These are phyloP conservation scores for Tylopilus intermedius DNA, from an alignment of 768 basidiomycete genomes.

Conservation along the genomic window DNA sequence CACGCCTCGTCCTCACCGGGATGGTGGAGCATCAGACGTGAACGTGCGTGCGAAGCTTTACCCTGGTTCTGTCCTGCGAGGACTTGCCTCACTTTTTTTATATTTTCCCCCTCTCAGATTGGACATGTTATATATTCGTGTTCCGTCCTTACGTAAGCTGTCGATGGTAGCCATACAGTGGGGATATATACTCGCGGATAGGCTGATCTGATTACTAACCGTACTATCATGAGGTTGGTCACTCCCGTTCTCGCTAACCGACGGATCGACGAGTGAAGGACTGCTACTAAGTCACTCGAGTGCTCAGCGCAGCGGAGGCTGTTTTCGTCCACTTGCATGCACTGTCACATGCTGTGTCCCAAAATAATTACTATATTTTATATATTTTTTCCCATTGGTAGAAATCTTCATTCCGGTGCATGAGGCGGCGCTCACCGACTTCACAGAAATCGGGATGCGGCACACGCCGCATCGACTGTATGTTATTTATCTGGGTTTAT, in stretches of 20 bases:
- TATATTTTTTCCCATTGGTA: neutral
- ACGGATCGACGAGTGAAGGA: neutral
- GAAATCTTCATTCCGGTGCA: neutral
- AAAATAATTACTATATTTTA: neutral
- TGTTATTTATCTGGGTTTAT: neutral
- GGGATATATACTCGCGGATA: no score
- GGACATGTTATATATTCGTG: neutral
- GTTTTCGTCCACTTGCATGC: neutral
- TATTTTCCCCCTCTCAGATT: slow-evolving; percentile 7
- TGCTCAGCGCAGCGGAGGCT: neutral
- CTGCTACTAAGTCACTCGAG: neutral
- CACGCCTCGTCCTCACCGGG: slow-evolving; percentile 17
- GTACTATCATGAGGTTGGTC: no score
- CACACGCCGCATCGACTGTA: neutral
- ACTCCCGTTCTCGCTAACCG: neutral
- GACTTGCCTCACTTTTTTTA: slow-evolving; percentile 5
- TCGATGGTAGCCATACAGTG: no score
- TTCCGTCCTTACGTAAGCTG: no score
- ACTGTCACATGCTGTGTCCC: neutral
- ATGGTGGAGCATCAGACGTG: slow-evolving; percentile 15
- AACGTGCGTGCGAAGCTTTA: slow-evolving; percentile 27
- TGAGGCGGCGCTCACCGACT: neutral
- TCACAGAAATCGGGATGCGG: neutral
- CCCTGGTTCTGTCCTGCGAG: slow-evolving; percentile 12
- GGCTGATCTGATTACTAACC: no score